Conservation (phyloP, 2,329 filamentous ascomycete species). For the Lasiodiplodia sp. region DNA sequence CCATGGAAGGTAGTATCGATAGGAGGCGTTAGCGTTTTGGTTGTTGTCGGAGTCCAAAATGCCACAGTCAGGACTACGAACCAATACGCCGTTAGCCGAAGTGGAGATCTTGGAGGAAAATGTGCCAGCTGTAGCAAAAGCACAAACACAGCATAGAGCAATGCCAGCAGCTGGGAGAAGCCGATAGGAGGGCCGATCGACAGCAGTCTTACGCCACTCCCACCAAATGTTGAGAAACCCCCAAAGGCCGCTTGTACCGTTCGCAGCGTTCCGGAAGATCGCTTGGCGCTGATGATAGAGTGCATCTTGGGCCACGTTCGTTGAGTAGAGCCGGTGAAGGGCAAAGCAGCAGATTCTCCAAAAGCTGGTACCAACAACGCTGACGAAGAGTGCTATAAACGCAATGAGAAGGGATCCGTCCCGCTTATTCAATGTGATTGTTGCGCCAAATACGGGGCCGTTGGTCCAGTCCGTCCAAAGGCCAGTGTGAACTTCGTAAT, state of each 20-base stretch:
- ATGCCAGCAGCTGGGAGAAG: not conserved
- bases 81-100: not conserved
- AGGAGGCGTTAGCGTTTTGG: too few species aligned
- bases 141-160: not conserved
- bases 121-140: not conserved
- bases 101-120: not conserved
- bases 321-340: not conserved
- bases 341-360: not conserved
- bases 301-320: conserved; percentile 36
- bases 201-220: conserved; percentile 32
- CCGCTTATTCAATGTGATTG: not conserved
- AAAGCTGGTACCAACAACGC: not conserved
- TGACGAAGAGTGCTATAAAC: not conserved
- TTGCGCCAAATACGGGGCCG: not conserved
- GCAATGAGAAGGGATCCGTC: not conserved
- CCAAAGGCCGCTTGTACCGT: conserved; percentile 32
- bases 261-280: conserved; percentile 43
- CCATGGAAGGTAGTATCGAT: not conserved
- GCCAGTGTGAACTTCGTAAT: not conserved
- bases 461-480: not conserved
- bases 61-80: not conserved
- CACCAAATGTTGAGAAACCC: conserved; percentile 17
- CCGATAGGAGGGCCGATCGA: conserved; percentile 33
- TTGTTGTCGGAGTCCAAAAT: not conserved
- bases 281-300: conserved; percentile 44